Evolutionary conservation across 1,139 yeast species (phyloP), one percentile per base, ranked within the genome.

Genomic region (Suzukiozyma palmioleophila): DNA sequence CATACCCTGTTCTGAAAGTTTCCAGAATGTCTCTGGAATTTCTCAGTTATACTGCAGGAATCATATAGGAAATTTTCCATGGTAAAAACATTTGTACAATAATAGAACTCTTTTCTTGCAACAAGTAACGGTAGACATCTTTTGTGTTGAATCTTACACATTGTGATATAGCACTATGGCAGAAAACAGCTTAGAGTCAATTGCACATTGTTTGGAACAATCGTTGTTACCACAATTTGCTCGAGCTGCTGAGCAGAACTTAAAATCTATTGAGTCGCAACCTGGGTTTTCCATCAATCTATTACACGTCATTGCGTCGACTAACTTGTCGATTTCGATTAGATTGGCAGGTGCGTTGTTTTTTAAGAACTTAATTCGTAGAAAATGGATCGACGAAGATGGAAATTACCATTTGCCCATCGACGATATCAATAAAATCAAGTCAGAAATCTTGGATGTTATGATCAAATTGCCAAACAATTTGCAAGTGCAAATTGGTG

Each of bases 401-500:
- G 97, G 98, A 1, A 27, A 26, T 9, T 84, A 92, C 57, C 58
- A 80, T 43, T 65, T 90, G 27, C 74, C 84, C 1, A 48, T 58
- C 1, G 66, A 68, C 5, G 96, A 90, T 54, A 85, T 85, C 1
- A 67, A 62, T 9, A 66, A 81, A 41, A 77, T 94, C 52, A 92
- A 92, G 57, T 46, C 64, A 8, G 92, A 89, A 53, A 86, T 92
- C 48, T 75, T 94, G 41, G 80, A 81, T 16, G 65, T 89, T 43
- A 89, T 94, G 97, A 83, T 89, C 45, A 62, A 77, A 32, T 69
- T 90, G 40, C 96, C 97, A 11, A 68, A 64, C 44, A 74, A 76
- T 37, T 66, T 92, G 43, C 97, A 92, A 58, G 72, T 83, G 14
- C 99, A 94, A 64, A 76, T 94, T 40, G 98, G 97, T 41, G 98